A percentile compares a stretch with the other conserved stretches of the same genome.
Evolutionary conservation across 2,329 filamentous ascomycete genomes (phyloP).

Genomic region (Aspergillus cejpii): DNA sequence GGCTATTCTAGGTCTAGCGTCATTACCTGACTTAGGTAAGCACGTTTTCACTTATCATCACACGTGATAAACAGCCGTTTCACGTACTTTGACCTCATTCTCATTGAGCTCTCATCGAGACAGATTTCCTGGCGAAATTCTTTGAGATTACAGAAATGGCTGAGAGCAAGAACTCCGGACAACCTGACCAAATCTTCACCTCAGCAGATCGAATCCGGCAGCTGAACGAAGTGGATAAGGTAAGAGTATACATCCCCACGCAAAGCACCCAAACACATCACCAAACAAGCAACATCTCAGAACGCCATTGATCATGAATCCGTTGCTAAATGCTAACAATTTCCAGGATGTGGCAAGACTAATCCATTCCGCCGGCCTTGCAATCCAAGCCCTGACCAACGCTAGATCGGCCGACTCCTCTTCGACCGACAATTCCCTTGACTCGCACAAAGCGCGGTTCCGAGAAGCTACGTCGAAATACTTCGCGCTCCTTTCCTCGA

Average conservation of each 20-base stretch:
- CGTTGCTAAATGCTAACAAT: not conserved
- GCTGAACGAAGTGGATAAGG: conserved; percentile 69
- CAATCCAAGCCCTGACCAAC: conserved; percentile 58
- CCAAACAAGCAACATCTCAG: not conserved
- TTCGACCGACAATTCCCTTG: conserved; percentile 38
- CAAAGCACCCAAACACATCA: not conserved
- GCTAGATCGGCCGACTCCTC: conserved; percentile 33
- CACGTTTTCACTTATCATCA: not conserved
- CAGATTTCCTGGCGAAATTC: not conserved
- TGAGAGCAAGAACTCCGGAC: conserved; percentile 16
- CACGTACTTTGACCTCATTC: not conserved
- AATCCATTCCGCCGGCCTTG: conserved; percentile 54
- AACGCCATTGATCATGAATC: not conserved
- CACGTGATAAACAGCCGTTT: conserved; percentile 10
- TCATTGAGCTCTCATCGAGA: not conserved
- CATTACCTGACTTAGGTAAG: not conserved
- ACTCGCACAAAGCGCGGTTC: conserved; percentile 55
- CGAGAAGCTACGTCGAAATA: conserved; percentile 55
- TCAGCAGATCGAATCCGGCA: conserved; percentile 73
- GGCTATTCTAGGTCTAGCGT: conserved; percentile 1
- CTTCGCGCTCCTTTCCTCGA: conserved; percentile 63
- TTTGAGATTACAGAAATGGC: conserved; percentile 16
- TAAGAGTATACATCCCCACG: conserved; percentile 25
- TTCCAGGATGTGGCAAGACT: conserved; percentile 48
- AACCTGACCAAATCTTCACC: conserved; percentile 49